phyloP scores from a whole-genome alignment of 2,329 filamentous ascomycete species.

The Microsporum audouinii region DNA sequence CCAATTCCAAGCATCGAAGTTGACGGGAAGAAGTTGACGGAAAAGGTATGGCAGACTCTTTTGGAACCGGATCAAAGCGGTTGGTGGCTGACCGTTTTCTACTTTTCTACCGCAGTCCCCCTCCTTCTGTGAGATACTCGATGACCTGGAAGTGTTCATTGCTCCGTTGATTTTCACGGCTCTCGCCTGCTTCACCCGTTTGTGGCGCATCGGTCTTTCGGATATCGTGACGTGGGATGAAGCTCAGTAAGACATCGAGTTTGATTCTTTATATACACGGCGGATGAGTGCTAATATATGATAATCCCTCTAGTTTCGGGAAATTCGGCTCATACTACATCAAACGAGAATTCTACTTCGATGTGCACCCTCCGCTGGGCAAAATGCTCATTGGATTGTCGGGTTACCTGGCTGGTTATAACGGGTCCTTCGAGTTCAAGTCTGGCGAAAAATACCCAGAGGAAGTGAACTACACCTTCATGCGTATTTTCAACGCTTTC shows the following conservation, averaged over 20 bases:
- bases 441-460: slow-evolving; percentile 90
- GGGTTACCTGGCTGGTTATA: slow-evolving; percentile 92
- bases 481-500: slow-evolving; percentile 93
- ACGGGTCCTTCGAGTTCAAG: slow-evolving; percentile 99
- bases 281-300: not conserved
- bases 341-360: slow-evolving; percentile 99
- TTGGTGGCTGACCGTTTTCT: not conserved
- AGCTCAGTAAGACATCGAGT: slow-evolving; percentile 48
- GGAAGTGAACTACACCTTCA: slow-evolving; percentile 93
- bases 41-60: slow-evolving; percentile 22
- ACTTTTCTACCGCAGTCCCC: slow-evolving; percentile 1
- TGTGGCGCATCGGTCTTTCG: slow-evolving; percentile 57
- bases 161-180: slow-evolving; percentile 54
- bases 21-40: slow-evolving; percentile 26
- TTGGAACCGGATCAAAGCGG: not conserved
- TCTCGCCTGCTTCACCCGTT: slow-evolving; percentile 53
- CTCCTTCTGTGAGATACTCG: slow-evolving; percentile 31
- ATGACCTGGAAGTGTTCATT: slow-evolving; percentile 51
- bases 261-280: slow-evolving; percentile 1
- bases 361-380: slow-evolving; percentile 87
- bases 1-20: slow-evolving; percentile 16
- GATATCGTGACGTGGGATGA: slow-evolving; percentile 67
- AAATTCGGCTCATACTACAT: slow-evolving; percentile 99
- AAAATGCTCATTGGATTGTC: slow-evolving; percentile 98
- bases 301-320: slow-evolving; percentile 28